phyloP scores from a whole-genome alignment of 345 rosid species.

The Jatropha curcas region DNA sequence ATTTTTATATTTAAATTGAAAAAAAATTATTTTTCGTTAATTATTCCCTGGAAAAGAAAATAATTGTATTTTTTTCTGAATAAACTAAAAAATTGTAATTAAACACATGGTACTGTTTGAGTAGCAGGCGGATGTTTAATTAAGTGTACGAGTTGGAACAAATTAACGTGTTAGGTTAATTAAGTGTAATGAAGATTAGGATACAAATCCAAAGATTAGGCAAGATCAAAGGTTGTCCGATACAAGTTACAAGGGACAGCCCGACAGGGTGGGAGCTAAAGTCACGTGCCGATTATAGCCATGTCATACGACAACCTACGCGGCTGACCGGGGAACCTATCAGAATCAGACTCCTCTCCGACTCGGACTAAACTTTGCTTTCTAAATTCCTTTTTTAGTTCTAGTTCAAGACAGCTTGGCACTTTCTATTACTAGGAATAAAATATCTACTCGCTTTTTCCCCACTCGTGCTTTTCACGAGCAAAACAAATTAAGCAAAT shows the following conservation, averaged over 20 bases:
- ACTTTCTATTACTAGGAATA: background rate
- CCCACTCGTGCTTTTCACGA: background rate
- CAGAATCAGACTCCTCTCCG: background rate
- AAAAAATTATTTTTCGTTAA: too few relatives aligned
- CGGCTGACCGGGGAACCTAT: constrained; percentile 36
- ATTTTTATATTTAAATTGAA: too few relatives aligned
- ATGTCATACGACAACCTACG: constrained; percentile 38
- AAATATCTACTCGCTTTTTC: background rate
- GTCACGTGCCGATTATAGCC: constrained; percentile 37
- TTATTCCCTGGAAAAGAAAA: too few relatives aligned
- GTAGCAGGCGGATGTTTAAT: background rate
- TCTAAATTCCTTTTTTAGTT: constrained; percentile 12
- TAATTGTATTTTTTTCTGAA: too few relatives aligned
- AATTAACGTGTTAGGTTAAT: background rate
- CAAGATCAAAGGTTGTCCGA: constrained; percentile 6
- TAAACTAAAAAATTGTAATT: too few relatives aligned
- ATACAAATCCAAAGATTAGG: background rate
- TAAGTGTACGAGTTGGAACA: background rate
- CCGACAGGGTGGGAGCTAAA: constrained; percentile 37
- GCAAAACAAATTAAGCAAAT: background rate
- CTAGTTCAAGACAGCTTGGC: constrained; percentile 25
- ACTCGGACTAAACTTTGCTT: background rate
- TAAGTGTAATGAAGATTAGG: constrained; percentile 1
- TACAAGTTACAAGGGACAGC: constrained; percentile 20
- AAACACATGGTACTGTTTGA: too few relatives aligned